Conservation (phyloP, 1,284 basidiomycete genomes). For the Spongispora temasekensis region DNA sequence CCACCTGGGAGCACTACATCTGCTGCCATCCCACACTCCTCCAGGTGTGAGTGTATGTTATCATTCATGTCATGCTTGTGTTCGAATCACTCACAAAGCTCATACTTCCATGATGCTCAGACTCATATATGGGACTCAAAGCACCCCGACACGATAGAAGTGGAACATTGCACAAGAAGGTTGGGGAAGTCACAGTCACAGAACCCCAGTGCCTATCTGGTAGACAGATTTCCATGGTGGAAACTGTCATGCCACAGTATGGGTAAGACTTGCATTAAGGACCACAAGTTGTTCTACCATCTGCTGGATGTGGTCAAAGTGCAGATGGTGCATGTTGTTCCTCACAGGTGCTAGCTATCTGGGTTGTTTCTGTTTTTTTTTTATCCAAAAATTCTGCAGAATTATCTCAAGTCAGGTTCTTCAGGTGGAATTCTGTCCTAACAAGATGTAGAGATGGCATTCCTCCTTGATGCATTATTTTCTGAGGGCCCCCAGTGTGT, state of each 20-base stretch:
- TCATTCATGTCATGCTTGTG: too few relatives aligned
- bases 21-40: slow-evolving; percentile 2
- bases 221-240: slow-evolving; percentile 8
- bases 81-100: too few relatives aligned
- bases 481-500: not conserved
- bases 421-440: slow-evolving; percentile 5
- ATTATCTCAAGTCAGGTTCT: slow-evolving; percentile 8
- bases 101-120: too few relatives aligned
- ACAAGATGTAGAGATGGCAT: slow-evolving; percentile 12
- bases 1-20: slow-evolving; percentile 5
- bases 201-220: slow-evolving; percentile 6
- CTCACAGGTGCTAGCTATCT: not conserved
- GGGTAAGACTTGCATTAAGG: slow-evolving; percentile 3
- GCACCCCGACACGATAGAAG: too few relatives aligned
- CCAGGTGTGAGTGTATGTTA: too few relatives aligned
- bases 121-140: too few relatives aligned
- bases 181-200: too few relatives aligned
- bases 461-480: slow-evolving; percentile 7
- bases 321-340: slow-evolving; percentile 6
- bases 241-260: slow-evolving; percentile 9
- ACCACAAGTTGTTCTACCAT: not conserved
- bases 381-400: slow-evolving; percentile 2
- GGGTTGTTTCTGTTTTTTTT: not conserved
- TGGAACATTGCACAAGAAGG: too few relatives aligned
- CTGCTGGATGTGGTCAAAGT: slow-evolving; percentile 4